phyloP scores from a whole-genome alignment of 2,329 filamentous ascomycete genomes.

The Microsporum canis region DNA sequence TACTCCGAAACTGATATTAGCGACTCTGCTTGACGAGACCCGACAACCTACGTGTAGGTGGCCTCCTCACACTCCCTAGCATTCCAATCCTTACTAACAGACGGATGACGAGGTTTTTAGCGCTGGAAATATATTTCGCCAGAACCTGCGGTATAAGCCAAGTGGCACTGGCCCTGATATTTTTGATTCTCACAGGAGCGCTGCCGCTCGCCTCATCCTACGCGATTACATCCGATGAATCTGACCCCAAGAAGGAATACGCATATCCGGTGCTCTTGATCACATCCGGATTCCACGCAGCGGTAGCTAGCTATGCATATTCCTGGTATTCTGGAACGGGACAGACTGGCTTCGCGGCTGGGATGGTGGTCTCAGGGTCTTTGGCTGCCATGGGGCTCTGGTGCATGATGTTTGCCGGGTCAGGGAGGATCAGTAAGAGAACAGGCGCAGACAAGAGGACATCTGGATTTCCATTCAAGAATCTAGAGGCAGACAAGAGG shows the following conservation, averaged over 20 bases:
- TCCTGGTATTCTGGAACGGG: constrained; percentile 48
- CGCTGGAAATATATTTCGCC: constrained; percentile 61
- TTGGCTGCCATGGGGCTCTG: constrained; percentile 55
- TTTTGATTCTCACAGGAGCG: constrained; percentile 58
- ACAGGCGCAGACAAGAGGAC: constrained; percentile 58
- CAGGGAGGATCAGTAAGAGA: constrained; percentile 44
- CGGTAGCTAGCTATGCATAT: constrained; percentile 57
- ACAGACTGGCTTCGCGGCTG: constrained; percentile 50
- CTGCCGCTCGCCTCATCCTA: constrained; percentile 47
- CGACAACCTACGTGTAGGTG: constrained; percentile 43
- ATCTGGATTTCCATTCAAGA: constrained; percentile 54
- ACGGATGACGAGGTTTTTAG: constrained; percentile 24
- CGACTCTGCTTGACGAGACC: constrained; percentile 47
- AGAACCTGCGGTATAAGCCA: constrained; percentile 59
- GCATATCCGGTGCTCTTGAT: constrained; percentile 56
- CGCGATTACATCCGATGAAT: constrained; percentile 33
- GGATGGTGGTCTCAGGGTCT: constrained; percentile 44
- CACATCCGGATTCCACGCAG: constrained; percentile 54
- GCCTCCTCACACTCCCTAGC: background rate
- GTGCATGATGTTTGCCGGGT: constrained; percentile 50
- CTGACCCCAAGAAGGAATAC: constrained; percentile 46
- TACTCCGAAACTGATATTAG: constrained; percentile 50
- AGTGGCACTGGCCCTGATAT: constrained; percentile 51
- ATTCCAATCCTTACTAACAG: background rate
- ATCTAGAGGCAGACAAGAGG: constrained; percentile 46